Conservation (phyloP, 306 rosid species). For the Vigna trinervia region DNA sequence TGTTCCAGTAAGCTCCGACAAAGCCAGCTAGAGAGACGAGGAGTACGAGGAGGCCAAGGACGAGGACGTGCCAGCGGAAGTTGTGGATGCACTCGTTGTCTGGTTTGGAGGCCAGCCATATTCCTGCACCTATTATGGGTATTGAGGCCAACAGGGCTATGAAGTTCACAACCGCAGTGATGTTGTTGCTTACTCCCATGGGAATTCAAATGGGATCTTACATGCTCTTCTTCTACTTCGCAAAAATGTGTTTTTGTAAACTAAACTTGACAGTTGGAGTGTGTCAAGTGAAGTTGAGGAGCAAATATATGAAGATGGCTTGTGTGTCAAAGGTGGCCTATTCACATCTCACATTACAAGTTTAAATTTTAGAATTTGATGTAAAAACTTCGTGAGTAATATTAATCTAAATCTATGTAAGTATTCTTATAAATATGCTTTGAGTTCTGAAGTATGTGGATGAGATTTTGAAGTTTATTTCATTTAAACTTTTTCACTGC, state of each 20-base stretch:
- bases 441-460: too few species aligned
- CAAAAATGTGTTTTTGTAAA: neutral
- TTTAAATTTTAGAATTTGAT: too few species aligned
- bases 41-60: slow-evolving; percentile 69
- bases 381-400: too few species aligned
- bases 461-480: too few species aligned
- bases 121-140: slow-evolving; percentile 72
- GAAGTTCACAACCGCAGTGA: slow-evolving; percentile 71
- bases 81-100: slow-evolving; percentile 80
- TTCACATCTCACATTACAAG: neutral
- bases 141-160: slow-evolving; percentile 70
- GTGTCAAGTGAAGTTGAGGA: neutral
- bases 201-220: neutral
- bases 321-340: neutral
- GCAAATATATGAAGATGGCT: neutral
- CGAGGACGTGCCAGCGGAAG: slow-evolving; percentile 74
- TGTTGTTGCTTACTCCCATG: slow-evolving; percentile 83
- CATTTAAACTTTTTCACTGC: neutral
- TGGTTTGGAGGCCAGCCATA: slow-evolving; percentile 79
- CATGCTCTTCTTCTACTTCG: neutral
- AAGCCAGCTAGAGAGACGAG: slow-evolving; percentile 72
- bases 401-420: too few species aligned
- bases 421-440: too few species aligned
- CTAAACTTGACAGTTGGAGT: neutral
- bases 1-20: slow-evolving; percentile 76